Evolutionary conservation across 2,329 filamentous ascomycete genomes (phyloP).

Genomic region (Ceratocystis lukuohia): DNA sequence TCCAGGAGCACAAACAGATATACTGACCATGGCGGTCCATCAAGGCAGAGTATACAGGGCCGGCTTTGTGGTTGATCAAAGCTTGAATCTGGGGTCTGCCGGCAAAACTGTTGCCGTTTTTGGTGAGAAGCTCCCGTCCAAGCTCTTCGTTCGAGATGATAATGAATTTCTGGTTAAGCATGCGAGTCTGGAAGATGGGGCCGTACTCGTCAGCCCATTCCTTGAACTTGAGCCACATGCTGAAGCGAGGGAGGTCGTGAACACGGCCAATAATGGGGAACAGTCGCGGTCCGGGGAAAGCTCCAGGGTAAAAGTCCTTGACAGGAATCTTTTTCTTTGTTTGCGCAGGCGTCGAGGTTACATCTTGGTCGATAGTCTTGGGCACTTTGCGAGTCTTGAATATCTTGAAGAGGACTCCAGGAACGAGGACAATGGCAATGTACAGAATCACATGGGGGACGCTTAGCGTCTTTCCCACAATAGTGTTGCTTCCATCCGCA

Average conservation of each 20-base stretch:
- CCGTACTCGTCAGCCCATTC: constrained; percentile 33
- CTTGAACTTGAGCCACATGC: constrained; percentile 39
- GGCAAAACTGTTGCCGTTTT: constrained; percentile 37
- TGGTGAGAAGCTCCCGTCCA: constrained; percentile 36
- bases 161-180: constrained; percentile 30
- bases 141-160: constrained; percentile 37
- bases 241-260: constrained; percentile 35
- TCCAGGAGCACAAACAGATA: no score
- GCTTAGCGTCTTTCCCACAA: constrained; percentile 28
- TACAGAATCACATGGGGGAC: constrained; percentile 32
- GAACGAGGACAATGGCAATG: constrained; percentile 30
- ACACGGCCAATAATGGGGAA: constrained; percentile 37
- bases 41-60: constrained; percentile 35
- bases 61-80: constrained; percentile 36
- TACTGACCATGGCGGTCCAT: constrained; percentile 37
- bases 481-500: background rate
- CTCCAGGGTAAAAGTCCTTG: constrained; percentile 24
- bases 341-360: background rate
- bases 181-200: constrained; percentile 33
- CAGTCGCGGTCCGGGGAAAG: constrained; percentile 35
- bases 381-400: constrained; percentile 27
- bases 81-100: constrained; percentile 38
- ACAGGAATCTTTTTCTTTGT: constrained; percentile 17
- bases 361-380: constrained; percentile 22
- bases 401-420: constrained; percentile 32